Conservation (phyloP, 176 grass and related monocot genomes). For the Triticum timopheevii region DNA sequence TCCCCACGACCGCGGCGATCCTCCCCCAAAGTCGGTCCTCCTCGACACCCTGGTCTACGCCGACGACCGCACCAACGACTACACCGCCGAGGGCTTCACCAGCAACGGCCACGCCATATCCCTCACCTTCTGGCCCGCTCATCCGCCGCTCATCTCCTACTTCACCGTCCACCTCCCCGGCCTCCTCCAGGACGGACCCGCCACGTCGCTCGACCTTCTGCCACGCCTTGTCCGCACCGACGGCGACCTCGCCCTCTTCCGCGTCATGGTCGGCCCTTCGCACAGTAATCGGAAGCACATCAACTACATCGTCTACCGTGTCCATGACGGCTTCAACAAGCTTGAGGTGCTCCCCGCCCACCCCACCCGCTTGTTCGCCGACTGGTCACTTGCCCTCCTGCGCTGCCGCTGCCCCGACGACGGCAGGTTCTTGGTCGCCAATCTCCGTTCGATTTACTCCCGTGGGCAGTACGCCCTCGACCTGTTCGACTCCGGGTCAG, state of each 20-base stretch:
- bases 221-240: background rate
- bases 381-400: background rate
- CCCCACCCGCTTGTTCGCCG: background rate
- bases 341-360: background rate
- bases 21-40: background rate
- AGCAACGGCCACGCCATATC: background rate
- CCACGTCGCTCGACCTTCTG: background rate
- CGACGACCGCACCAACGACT: background rate
- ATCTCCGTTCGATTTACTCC: no score
- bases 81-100: background rate
- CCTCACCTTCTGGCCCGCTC: background rate
- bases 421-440: no score
- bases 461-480: no score
- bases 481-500: no score
- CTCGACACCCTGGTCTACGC: background rate
- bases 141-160: background rate
- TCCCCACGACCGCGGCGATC: background rate
- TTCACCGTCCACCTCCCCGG: background rate
- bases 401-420: background rate
- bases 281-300: fast-evolving
- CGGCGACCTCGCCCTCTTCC: background rate
- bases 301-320: no score
- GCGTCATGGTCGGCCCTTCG: no score
- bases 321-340: background rate
- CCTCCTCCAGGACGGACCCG: background rate